Percentiles rank a stretch among this genome's conserved stretches.
phyloP scores from a whole-genome alignment of 164 flowering plant genomes.

The Pachysandra terminalis region DNA sequence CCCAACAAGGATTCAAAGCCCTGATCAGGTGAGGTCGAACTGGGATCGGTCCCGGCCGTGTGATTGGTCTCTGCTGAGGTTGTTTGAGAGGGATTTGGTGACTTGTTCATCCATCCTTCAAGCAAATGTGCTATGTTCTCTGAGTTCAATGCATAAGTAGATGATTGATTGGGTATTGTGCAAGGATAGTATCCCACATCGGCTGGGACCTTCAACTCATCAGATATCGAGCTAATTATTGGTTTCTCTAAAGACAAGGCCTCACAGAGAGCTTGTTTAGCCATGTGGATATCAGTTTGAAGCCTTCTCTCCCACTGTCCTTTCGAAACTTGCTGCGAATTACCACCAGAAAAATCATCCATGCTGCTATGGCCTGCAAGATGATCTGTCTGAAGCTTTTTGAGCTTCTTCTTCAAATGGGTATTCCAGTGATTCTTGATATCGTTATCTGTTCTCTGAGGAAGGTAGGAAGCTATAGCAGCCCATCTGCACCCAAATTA shows the following conservation, averaged over 20 bases:
- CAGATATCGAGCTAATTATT: constrained; percentile 4
- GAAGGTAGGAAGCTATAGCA: constrained; percentile 55
- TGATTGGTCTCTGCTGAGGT: background rate
- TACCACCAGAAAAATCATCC: constrained; percentile 19
- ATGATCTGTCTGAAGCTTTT: constrained; percentile 25
- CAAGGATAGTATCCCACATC: background rate
- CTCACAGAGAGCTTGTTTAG: constrained; percentile 59
- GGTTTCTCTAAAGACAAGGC: constrained; percentile 46
- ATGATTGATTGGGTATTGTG: constrained; percentile 10
- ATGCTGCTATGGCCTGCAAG: constrained; percentile 14
- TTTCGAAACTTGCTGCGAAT: constrained; percentile 36
- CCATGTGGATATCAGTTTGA: constrained; percentile 63
- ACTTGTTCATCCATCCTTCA: constrained; percentile 46
- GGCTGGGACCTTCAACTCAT: constrained; percentile 16
- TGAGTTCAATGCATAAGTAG: constrained; percentile 56
- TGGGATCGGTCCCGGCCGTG: too few species aligned
- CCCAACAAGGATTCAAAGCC: constrained; percentile 26
- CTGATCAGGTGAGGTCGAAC: constrained; percentile 12
- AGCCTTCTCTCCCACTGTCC: constrained; percentile 85
- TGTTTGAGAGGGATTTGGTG: constrained; percentile 23
- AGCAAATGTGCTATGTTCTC: constrained; percentile 71
- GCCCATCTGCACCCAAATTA: constrained; percentile 57
- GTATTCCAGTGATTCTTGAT: constrained; percentile 59
- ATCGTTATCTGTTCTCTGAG: constrained; percentile 56
- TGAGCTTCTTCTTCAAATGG: constrained; percentile 50